Base-by-base conservation (phyloP, 2,329 filamentous ascomycete genomes). In the Penicillium thymicola region DNA sequence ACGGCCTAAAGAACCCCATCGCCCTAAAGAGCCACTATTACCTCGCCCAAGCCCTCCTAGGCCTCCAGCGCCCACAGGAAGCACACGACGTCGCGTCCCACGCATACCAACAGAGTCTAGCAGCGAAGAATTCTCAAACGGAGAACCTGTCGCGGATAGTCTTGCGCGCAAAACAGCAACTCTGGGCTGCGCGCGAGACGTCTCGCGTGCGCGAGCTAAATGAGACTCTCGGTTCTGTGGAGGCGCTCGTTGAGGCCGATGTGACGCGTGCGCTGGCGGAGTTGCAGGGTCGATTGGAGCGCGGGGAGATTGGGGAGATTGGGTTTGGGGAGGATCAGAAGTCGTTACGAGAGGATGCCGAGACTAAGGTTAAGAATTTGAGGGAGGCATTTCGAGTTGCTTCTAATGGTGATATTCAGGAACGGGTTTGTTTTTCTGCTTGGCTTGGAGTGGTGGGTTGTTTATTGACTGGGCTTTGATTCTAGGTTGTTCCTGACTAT, bases 1-100 rank as follows among this genome's bases (percentile, higher is more conserved):
- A 84, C 65, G 75, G 72, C 5, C 57, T 65, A 10, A 75, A 78
- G 59, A 72, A 72, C 28, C 79, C 82, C 21, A 76, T 77, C 44
- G 86, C 83, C 65, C 87, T 95, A 78, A 97, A 97, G 75, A 91
- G 89, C 8, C 84, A 86, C 68, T 95, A 89, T 74, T 90, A 92
- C 70, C 83, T 96, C 27, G 87, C 90, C 3, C 89, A 96, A 74
- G 91, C 92, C 0, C 86, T 95, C 63, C 79, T 96, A n/a, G 82
- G 82, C 1, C 81, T 96, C 2, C 80, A 85, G 49, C 84, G 89
- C 63, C 87, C 85, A 36, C 85, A 90, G 57, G 88, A 88, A 67
- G 92, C 92, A 0, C 81, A 95, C 14, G 75, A 80, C 1, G 85
- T 85, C 56, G 90, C 89, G 0, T 78, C 87, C 25, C 81, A 77